A percentile compares a stretch with the other conserved stretches of the same genome.
These are phyloP conservation scores for Colletotrichum australisinense DNA, from an alignment of 2,329 filamentous ascomycete genomes.

Conservation along the genomic window DNA sequence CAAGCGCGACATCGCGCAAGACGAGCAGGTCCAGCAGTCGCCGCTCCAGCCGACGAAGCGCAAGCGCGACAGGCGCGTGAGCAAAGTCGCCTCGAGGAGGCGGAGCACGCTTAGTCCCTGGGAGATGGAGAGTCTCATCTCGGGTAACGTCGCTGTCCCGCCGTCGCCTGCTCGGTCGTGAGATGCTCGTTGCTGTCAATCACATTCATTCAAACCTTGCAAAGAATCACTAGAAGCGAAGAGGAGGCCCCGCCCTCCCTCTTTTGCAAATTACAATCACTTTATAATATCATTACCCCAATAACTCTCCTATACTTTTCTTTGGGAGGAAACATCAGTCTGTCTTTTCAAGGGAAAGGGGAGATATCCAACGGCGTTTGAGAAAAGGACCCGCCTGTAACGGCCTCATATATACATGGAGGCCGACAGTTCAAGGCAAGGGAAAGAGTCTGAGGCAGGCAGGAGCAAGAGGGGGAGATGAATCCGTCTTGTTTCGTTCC, in stretches of 20 bases:
- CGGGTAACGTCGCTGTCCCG: constrained; percentile 46
- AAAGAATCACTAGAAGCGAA: background rate
- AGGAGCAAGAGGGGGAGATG: background rate
- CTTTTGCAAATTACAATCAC: background rate
- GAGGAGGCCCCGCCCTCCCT: background rate
- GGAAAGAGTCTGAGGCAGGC: background rate
- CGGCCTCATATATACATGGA: background rate
- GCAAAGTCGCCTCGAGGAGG: constrained; percentile 69
- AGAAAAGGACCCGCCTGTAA: background rate
- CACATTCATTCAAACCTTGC: background rate
- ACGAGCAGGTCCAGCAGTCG: constrained; percentile 36
- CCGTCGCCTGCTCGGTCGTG: constrained; percentile 29
- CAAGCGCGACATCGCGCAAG: constrained; percentile 44
- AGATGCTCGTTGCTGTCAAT: background rate
- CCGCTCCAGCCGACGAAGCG: constrained; percentile 50
- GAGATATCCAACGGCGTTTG: background rate
- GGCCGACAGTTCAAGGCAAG: background rate
- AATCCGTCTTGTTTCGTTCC: background rate
- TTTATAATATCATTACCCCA: background rate
- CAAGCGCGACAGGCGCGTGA: constrained; percentile 64
- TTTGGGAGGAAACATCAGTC: background rate
- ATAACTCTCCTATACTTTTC: background rate
- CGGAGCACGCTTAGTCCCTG: constrained; percentile 81
- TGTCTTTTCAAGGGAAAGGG: background rate
- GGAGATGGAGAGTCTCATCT: constrained; percentile 76